These are phyloP conservation scores for Candida montana DNA, from an alignment of 805 yeast genomes.

Conservation along the genomic window DNA sequence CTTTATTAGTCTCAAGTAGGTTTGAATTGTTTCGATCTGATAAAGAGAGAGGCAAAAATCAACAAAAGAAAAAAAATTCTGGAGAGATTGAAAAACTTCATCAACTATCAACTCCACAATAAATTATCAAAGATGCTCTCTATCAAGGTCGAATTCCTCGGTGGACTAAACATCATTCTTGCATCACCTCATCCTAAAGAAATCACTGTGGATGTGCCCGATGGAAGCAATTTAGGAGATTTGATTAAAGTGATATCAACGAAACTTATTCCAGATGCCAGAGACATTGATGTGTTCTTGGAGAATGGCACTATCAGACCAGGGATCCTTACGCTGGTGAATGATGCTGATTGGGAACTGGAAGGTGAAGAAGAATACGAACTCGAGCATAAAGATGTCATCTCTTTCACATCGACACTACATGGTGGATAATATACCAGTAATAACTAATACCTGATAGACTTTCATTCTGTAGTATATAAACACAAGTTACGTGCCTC, in stretches of 20 bases:
- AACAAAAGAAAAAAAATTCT: neutral
- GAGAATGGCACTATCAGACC: constrained; percentile 84
- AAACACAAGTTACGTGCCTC: too few relatives aligned
- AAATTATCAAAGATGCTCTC: too few relatives aligned
- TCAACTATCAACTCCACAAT: too few relatives aligned
- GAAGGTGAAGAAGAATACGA: constrained; percentile 83
- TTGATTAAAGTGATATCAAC: constrained; percentile 50
- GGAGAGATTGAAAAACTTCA: too few relatives aligned
- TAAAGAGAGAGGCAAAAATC: too few relatives aligned
- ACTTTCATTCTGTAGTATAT: too few relatives aligned
- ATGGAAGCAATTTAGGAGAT: constrained; percentile 34
- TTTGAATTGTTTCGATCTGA: too few relatives aligned
- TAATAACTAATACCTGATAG: too few relatives aligned
- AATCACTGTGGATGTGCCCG: constrained; percentile 43
- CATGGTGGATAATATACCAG: constrained; percentile 89
- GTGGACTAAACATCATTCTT: constrained; percentile 74
- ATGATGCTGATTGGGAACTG: constrained; percentile 95
- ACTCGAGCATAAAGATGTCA: constrained; percentile 68
- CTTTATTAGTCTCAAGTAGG: too few relatives aligned
- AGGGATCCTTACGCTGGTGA: constrained; percentile 85
- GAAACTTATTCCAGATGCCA: constrained; percentile 51
- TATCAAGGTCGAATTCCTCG: constrained; percentile 27
- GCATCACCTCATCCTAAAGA: constrained; percentile 51
- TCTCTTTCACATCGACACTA: constrained; percentile 86
- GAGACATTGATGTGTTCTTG: constrained; percentile 67